Evolutionary conservation across 2,329 filamentous ascomycete genomes (phyloP).

Genomic region (Paradendryphiella salina): DNA sequence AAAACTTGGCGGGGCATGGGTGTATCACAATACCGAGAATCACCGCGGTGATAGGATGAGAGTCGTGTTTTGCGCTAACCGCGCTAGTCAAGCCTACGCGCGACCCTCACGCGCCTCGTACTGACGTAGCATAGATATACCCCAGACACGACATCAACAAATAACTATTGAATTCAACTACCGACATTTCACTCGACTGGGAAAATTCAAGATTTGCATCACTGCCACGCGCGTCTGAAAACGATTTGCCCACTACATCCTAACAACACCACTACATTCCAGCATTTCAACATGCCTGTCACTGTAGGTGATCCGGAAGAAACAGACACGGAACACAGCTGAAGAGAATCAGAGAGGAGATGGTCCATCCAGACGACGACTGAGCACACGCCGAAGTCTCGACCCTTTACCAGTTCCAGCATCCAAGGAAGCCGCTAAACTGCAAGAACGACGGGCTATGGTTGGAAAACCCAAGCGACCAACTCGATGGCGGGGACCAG

Average conservation of each 20-base stretch:
- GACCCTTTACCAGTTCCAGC: constrained; percentile 2
- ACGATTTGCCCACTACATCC: background rate
- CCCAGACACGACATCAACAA: constrained; percentile 9
- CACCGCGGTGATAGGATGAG: constrained; percentile 11
- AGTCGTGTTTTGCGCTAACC: constrained; percentile 13
- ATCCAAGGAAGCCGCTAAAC: background rate
- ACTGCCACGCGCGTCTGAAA: background rate
- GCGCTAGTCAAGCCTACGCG: constrained; percentile 14
- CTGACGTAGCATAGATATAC: constrained; percentile 8
- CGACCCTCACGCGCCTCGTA: constrained; percentile 13
- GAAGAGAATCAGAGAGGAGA: constrained; percentile 3
- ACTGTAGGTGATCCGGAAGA: constrained; percentile 1
- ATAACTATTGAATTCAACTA: background rate
- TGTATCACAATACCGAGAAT: constrained; percentile 8
- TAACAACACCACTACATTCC: background rate
- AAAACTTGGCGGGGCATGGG: background rate
- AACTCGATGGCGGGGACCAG: constrained; percentile 12
- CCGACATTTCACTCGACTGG: background rate
- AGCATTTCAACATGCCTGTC: constrained; percentile 5
- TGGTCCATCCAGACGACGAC: constrained; percentile 5
- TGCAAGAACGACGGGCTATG: constrained; percentile 4
- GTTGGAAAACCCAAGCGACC: constrained; percentile 8
- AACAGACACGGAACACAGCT: background rate
- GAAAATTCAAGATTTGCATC: background rate
- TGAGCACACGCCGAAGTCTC: constrained; percentile 1